Conservation (phyloP, 345 rosid genomes). For the Lepidium didymum region DNA sequence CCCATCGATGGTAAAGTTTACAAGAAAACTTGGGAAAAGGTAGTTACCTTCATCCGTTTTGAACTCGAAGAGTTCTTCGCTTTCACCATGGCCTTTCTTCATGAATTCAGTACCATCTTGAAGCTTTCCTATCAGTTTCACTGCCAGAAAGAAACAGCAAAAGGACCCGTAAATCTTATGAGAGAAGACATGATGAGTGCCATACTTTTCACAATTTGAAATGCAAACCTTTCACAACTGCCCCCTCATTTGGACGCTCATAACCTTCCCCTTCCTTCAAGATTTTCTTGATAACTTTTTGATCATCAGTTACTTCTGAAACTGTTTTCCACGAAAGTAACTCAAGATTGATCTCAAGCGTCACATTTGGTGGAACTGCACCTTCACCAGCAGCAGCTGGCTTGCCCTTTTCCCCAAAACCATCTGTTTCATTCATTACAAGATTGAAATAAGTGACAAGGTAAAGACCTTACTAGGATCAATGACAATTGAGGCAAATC, state of each 20-base stretch:
- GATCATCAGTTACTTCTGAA: slow-evolving; percentile 71
- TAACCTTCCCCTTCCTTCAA: slow-evolving; percentile 87
- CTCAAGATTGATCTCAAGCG: slow-evolving; percentile 50
- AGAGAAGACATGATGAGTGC: neutral
- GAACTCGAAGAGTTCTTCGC: slow-evolving; percentile 69
- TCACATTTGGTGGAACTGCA: slow-evolving; percentile 81
- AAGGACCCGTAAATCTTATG: neutral
- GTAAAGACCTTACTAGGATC: neutral
- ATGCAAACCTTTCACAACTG: slow-evolving; percentile 56
- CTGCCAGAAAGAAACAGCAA: slow-evolving; percentile 34
- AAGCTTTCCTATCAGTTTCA: slow-evolving; percentile 78
- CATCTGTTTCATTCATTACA: slow-evolving; percentile 39
- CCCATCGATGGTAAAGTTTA: neutral
- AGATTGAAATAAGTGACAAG: neutral
- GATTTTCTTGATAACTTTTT: slow-evolving; percentile 72
- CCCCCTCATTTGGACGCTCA: slow-evolving; percentile 79
- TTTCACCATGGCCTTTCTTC: slow-evolving; percentile 67
- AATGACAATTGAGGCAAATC: neutral
- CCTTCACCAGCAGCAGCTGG: slow-evolving; percentile 42
- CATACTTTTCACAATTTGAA: neutral
- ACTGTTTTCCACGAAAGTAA: slow-evolving; percentile 87
- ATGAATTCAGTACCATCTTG: slow-evolving; percentile 68
- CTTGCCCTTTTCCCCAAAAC: slow-evolving; percentile 89
- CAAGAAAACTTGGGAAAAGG: neutral
- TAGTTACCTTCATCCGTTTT: slow-evolving; percentile 75